Evolutionary conservation across 2,329 filamentous ascomycete genomes (phyloP).

Genomic region (Conoideocrella luteorostrata): DNA sequence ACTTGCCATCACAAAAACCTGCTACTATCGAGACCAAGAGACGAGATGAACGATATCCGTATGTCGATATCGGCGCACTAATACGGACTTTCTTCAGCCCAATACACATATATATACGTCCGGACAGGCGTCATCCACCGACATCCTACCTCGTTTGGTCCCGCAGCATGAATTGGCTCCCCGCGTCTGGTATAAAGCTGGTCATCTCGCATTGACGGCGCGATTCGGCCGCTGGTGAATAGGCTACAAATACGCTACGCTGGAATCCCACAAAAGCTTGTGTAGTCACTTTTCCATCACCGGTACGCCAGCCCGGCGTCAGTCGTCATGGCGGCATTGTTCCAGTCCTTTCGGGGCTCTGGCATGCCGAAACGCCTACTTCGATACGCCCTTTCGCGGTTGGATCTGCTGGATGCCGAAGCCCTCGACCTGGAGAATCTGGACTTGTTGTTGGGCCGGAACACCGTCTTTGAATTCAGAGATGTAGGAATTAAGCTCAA

Average conservation of each 20-base stretch:
- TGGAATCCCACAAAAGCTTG: too few species aligned
- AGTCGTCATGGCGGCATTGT: constrained; percentile 61
- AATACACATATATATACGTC: too few species aligned
- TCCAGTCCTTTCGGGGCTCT: constrained; percentile 58
- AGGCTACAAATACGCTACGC: neutral
- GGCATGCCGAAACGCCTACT: constrained; percentile 86
- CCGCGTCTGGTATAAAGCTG: constrained; percentile 28
- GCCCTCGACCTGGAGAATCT: constrained; percentile 80
- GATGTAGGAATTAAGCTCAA: constrained; percentile 77
- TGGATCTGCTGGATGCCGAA: constrained; percentile 84
- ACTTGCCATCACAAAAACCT: neutral
- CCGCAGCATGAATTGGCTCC: constrained; percentile 26
- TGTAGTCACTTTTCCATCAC: neutral
- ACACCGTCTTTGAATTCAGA: constrained; percentile 76
- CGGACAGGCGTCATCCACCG: neutral
- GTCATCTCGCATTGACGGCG: constrained; percentile 23
- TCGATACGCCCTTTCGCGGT: constrained; percentile 73
- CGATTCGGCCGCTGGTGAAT: constrained; percentile 8
- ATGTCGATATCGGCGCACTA: too few species aligned
- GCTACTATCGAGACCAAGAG: neutral
- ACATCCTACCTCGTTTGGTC: constrained; percentile 7
- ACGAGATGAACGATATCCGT: neutral
- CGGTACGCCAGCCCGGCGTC: neutral
- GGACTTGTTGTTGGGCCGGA: constrained; percentile 75
- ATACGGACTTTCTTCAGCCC: too few species aligned